Conservation (phyloP, 2,329 filamentous ascomycete genomes). For the Arthrobotrys sphaeroides region DNA sequence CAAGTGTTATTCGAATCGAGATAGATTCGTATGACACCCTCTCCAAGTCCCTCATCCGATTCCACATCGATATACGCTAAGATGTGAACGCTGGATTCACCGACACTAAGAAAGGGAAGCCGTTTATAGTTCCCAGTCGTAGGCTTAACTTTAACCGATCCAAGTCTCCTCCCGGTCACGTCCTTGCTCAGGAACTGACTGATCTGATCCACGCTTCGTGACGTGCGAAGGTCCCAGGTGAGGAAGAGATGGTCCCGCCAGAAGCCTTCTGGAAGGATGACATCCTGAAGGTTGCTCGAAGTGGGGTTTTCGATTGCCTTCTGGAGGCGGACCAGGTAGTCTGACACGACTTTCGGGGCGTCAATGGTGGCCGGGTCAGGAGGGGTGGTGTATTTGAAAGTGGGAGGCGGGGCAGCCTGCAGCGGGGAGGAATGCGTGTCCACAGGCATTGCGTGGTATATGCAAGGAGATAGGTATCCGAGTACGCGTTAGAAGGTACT, state of each 20-base stretch:
- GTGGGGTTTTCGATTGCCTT: constrained; percentile 35
- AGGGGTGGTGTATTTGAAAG: constrained; percentile 16
- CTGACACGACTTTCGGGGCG: constrained; percentile 24
- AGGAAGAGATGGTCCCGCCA: constrained; percentile 71
- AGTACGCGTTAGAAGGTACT: background rate
- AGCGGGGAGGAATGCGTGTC: constrained; percentile 29
- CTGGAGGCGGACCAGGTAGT: constrained; percentile 29
- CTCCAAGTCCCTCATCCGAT: constrained; percentile 67
- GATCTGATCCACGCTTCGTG: constrained; percentile 64
- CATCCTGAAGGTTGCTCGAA: constrained; percentile 10
- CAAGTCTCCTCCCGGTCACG: constrained; percentile 4
- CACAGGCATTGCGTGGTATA: background rate
- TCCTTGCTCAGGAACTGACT: constrained; percentile 30
- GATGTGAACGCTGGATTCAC: constrained; percentile 62
- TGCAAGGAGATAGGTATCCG: background rate
- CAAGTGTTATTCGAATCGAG: constrained; percentile 60
- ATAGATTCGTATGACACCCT: constrained; percentile 68
- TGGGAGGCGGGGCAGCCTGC: constrained; percentile 23
- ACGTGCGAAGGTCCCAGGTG: constrained; percentile 68
- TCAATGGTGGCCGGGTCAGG: constrained; percentile 25
- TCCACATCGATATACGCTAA: constrained; percentile 68
- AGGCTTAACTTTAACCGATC: constrained; percentile 15
- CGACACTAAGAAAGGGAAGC: constrained; percentile 15
- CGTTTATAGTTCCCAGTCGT: constrained; percentile 30
- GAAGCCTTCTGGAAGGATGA: constrained; percentile 61